Conservation (phyloP, 2,329 filamentous ascomycete genomes). For the Neoarthrinium moseri region DNA sequence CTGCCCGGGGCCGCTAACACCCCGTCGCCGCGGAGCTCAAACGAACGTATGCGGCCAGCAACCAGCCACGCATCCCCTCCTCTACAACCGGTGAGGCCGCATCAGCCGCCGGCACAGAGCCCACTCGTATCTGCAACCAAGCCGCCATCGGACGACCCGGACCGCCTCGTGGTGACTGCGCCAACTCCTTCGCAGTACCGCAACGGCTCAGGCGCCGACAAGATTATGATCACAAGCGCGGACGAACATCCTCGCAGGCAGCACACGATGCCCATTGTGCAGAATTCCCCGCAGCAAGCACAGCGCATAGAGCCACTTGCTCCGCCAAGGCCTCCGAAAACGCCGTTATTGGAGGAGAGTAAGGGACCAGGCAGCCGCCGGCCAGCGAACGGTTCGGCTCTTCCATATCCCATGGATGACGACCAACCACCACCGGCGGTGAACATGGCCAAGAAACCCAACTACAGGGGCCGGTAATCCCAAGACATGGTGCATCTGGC, state of each 20-base stretch:
- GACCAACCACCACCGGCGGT: conserved; percentile 81
- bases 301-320: conserved; percentile 62
- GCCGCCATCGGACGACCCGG: conserved; percentile 38
- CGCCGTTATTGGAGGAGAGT: conserved; percentile 60
- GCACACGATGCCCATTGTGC: conserved; percentile 21
- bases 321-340: conserved; percentile 76
- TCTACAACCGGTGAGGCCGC: conserved; percentile 28
- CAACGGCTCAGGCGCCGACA: conserved; percentile 60
- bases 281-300: conserved; percentile 25
- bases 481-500: too few relatives aligned
- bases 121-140: conserved; percentile 19
- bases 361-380: conserved; percentile 24
- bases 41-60: conserved; percentile 40
- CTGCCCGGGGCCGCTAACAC: conserved; percentile 33
- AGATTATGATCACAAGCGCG: conserved; percentile 61
- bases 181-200: conserved; percentile 60
- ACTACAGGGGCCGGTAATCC: conserved; percentile 3
- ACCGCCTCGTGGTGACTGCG: conserved; percentile 55
- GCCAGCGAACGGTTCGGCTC: conserved; percentile 30
- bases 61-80: conserved; percentile 29
- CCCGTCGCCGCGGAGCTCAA: conserved; percentile 50
- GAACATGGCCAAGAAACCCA: conserved; percentile 81
- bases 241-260: conserved; percentile 56
- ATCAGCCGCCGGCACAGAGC: conserved; percentile 18
- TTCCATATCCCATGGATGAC: conserved; percentile 77